Percentiles rank a stretch among this genome's conserved stretches.
These are phyloP conservation scores for Yamadazyma atmosphaerica DNA, from an alignment of 1,139 yeast genomes.

Conservation along the genomic window DNA sequence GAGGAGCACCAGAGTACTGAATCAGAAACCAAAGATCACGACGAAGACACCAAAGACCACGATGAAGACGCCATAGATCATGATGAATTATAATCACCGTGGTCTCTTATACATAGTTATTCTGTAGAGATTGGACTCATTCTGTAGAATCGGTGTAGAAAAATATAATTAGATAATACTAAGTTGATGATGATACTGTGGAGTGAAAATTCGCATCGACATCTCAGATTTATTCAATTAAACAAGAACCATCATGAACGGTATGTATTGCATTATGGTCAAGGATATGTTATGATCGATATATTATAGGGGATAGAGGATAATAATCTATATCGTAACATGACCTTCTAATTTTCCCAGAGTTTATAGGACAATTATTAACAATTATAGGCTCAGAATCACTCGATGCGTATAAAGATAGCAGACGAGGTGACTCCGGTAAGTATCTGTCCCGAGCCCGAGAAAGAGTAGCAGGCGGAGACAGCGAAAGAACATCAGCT, in stretches of 20 bases:
- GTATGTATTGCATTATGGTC: neutral
- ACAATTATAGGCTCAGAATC: slow-evolving; percentile 6
- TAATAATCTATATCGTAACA: too few species aligned
- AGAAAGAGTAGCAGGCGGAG: slow-evolving; percentile 6
- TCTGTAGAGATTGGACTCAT: too few species aligned
- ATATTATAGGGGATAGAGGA: too few species aligned
- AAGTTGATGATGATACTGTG: too few species aligned
- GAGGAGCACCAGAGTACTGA: too few species aligned
- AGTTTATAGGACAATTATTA: neutral
- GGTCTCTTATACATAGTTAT: slow-evolving; percentile 1
- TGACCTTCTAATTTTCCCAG: too few species aligned
- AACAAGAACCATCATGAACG: neutral
- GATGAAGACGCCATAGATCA: slow-evolving; percentile 25
- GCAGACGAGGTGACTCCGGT: slow-evolving; percentile 8
- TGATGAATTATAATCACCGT: slow-evolving; percentile 58
- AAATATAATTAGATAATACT: too few species aligned
- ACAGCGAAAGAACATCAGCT: neutral
- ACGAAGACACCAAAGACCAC: neutral
- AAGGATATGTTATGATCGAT: neutral
- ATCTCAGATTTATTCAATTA: too few species aligned
- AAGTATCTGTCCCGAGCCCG: slow-evolving; percentile 7
- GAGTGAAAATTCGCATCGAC: neutral
- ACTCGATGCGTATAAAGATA: slow-evolving; percentile 13
- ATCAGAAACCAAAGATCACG: slow-evolving; percentile 11
- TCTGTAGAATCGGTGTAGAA: too few species aligned